phyloP scores from a whole-genome alignment of 129 eudicot genomes.

The Tagetes erecta region DNA sequence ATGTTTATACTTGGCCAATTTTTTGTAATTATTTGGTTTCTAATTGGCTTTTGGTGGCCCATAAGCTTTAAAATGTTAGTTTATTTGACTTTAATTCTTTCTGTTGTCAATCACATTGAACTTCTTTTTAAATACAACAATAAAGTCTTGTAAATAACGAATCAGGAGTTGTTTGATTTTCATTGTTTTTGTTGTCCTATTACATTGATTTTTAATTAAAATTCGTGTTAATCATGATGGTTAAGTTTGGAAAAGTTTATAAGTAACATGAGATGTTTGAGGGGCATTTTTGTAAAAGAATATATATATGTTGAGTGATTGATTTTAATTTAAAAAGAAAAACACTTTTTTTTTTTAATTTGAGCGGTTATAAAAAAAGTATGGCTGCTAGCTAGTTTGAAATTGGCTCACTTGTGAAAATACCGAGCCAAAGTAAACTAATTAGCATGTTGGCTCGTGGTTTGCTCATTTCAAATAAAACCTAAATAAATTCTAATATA shows the following conservation, averaged over 20 bases:
- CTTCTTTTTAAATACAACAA: background rate
- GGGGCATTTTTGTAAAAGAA: background rate
- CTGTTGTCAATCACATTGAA: background rate
- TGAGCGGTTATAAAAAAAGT: too few relatives aligned
- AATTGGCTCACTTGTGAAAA: too few relatives aligned
- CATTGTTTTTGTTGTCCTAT: background rate
- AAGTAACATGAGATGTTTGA: too few relatives aligned
- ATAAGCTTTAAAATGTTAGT: background rate
- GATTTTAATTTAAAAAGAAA: background rate
- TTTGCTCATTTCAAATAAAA: too few relatives aligned
- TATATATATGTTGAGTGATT: background rate
- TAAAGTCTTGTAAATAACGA: too few relatives aligned
- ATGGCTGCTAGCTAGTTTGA: background rate
- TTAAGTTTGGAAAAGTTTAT: background rate
- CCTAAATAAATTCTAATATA: too few relatives aligned
- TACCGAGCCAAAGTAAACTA: too few relatives aligned
- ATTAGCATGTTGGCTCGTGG: too few relatives aligned
- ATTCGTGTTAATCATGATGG: too few relatives aligned
- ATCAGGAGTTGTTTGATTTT: background rate
- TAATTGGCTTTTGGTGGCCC: background rate
- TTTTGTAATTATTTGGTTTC: background rate
- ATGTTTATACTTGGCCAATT: conserved; percentile 4
- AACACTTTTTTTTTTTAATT: too few relatives aligned
- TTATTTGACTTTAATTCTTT: background rate
- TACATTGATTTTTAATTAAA: background rate